phyloP scores from a whole-genome alignment of 169 alveolate species.

The Plasmodium malariae region DNA sequence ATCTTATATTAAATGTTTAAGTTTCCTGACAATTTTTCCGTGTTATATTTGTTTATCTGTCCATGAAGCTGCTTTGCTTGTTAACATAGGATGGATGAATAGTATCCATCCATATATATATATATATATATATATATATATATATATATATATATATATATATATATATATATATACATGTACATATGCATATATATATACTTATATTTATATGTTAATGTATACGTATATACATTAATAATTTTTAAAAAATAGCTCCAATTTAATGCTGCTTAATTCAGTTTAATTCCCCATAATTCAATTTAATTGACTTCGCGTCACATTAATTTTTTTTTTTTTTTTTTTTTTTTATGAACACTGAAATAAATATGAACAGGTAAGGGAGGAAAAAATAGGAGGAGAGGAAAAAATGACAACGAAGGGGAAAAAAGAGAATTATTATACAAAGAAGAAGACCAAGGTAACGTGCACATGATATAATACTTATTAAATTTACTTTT shows the following conservation, averaged over 20 bases:
- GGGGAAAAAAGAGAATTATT: constrained; percentile 95
- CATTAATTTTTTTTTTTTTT: constrained; percentile 3
- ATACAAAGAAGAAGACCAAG: constrained; percentile 97
- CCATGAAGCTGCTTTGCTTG: too few species aligned
- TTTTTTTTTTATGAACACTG: constrained; percentile 13
- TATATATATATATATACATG: too few species aligned
- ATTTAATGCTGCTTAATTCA: too few species aligned
- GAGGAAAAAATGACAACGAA: constrained; percentile 96
- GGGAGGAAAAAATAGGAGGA: constrained; percentile 98
- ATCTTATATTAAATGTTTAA: background rate
- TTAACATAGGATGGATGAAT: too few species aligned
- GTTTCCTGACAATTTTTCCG: background rate
- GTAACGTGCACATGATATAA: constrained; percentile 63
- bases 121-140: too few species aligned
- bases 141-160: too few species aligned
- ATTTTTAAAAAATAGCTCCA: background rate
- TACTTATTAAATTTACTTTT: background rate
- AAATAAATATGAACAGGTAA: constrained; percentile 88
- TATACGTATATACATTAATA: constrained; percentile 4
- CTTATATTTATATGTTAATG: background rate
- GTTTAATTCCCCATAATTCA: too few species aligned
- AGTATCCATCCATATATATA: too few species aligned
- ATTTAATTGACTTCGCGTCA: too few species aligned
- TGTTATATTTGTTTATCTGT: background rate
- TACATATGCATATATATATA: background rate